phyloP scores from a whole-genome alignment of 1,139 yeast genomes.

The Hyphopichia pseudoburtonii region DNA sequence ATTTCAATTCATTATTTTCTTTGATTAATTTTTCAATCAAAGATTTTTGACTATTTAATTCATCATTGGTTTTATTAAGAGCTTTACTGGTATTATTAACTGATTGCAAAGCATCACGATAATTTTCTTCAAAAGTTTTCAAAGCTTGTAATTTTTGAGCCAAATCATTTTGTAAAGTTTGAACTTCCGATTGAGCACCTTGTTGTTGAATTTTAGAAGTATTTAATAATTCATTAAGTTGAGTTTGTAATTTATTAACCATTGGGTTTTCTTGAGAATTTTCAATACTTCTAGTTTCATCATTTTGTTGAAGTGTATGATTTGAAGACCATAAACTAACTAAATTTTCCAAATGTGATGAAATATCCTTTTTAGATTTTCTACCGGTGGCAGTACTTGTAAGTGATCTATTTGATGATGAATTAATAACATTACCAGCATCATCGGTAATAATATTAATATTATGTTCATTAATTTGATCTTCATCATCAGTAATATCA shows the following conservation, averaged over 20 bases:
- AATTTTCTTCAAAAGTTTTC: slow-evolving; percentile 53
- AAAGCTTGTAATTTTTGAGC: slow-evolving; percentile 27
- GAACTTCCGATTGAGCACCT: slow-evolving; percentile 31
- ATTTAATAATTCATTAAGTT: slow-evolving; percentile 45
- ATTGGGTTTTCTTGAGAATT: slow-evolving; percentile 17
- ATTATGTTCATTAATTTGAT: slow-evolving; percentile 11
- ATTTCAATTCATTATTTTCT: slow-evolving; percentile 69
- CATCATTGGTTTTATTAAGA: slow-evolving; percentile 69
- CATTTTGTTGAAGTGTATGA: slow-evolving; percentile 8
- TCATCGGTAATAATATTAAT: slow-evolving; percentile 11
- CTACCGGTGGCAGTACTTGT: slow-evolving; percentile 21
- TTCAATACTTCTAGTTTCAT: slow-evolving; percentile 12
- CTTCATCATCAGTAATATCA: slow-evolving; percentile 30
- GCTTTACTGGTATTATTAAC: slow-evolving; percentile 78
- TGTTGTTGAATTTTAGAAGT: slow-evolving; percentile 41
- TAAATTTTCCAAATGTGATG: slow-evolving; percentile 40
- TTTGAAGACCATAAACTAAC: slow-evolving; percentile 34
- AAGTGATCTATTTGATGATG: slow-evolving; percentile 23
- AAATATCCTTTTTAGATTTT: slow-evolving; percentile 34
- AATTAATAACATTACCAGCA: slow-evolving; percentile 10
- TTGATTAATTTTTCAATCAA: slow-evolving; percentile 54
- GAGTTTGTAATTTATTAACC: slow-evolving; percentile 44
- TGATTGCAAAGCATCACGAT: slow-evolving; percentile 68
- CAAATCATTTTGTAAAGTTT: slow-evolving; percentile 37
- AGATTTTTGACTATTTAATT: slow-evolving; percentile 60